Base-by-base conservation (phyloP, 192 early-diverging fungal genomes). In the Coemansia sp. region DNA sequence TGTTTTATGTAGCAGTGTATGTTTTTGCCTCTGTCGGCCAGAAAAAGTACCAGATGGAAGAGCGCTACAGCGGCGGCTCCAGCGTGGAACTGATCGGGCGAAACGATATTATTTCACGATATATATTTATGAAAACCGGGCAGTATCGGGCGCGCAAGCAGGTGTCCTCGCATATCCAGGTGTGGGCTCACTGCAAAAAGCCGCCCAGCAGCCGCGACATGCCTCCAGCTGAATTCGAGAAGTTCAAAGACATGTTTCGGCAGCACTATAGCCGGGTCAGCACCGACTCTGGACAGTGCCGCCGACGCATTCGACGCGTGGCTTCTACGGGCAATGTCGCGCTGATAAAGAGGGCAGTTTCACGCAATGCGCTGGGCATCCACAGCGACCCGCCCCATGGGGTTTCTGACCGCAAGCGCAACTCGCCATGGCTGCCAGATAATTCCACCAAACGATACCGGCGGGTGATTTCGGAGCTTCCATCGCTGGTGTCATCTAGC, bases 161-260 rank as follows among this genome's bases (percentile, higher is more conserved):
- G 54, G 87, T 90, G 6, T 88, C 87, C 1, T 88, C 85, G 15
- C 88, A 90, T 56, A 87, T 90, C 28, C 88, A 90, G 58, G 88
- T 90, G 7, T 76, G 87, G 65, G 85, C 83, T 48, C 85, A 90
- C 56, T 86, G 86, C 40, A 83, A 84, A 51, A 84, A 85, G 60
- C 65, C 71, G 15, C 69, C 76, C 32, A 64, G 76, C 68, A 64
- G 60, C 59, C 58, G 63, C 38, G 53, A 51, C 44, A 67, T 78
- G 56, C n/a, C 45, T 37, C 56, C 63, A 41, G 55, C 31, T 14
- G 66, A 48, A 28, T 78, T 78, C 44, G 26, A 62, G 31, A 59
- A 68, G 14, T 46, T 78, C 28, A 69, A 71, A 34, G 62, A 45
- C 31, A 56, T 71, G 31, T 53, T 78, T 37, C 50, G 60, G 3